These are phyloP conservation scores for Marvania coccoides DNA, from an alignment of 139 green algal genomes.

Conservation along the genomic window DNA sequence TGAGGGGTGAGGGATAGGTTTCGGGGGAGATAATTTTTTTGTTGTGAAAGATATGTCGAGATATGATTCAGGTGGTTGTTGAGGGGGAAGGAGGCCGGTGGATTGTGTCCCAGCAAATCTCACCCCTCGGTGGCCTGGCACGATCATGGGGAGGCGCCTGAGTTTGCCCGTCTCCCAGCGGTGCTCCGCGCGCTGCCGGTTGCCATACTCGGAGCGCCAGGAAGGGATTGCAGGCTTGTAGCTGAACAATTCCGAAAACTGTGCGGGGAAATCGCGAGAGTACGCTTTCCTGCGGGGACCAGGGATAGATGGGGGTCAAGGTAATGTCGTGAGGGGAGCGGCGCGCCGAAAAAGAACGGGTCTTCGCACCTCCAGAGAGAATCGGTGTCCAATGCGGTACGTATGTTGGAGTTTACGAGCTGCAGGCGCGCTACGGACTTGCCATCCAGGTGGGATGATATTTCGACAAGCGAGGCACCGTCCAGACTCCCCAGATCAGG, in stretches of 20 bases:
- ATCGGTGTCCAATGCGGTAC: not conserved
- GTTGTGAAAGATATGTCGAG: no score
- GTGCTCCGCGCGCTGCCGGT: not conserved
- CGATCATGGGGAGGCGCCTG: no score
- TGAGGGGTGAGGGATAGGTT: not conserved
- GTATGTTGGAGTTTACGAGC: not conserved
- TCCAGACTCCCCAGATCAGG: no score
- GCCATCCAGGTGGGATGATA: not conserved
- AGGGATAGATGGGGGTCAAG: not conserved
- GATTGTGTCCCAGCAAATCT: no score
- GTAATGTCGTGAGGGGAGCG: not conserved
- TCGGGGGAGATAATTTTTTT: no score
- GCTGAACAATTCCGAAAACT: not conserved
- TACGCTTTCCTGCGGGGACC: not conserved
- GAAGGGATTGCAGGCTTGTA: not conserved
- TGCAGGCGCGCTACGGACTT: not conserved
- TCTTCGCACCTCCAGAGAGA: not conserved
- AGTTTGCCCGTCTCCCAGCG: conserved; percentile 4
- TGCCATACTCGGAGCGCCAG: not conserved
- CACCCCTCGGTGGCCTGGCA: no score
- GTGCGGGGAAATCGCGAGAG: not conserved
- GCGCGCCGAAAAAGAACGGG: not conserved
- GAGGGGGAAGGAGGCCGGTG: no score
- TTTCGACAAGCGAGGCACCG: no score
- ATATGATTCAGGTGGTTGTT: no score